Conservation (phyloP, 1,284 basidiomycete species). For the Butyriboletus appendiculatus region DNA sequence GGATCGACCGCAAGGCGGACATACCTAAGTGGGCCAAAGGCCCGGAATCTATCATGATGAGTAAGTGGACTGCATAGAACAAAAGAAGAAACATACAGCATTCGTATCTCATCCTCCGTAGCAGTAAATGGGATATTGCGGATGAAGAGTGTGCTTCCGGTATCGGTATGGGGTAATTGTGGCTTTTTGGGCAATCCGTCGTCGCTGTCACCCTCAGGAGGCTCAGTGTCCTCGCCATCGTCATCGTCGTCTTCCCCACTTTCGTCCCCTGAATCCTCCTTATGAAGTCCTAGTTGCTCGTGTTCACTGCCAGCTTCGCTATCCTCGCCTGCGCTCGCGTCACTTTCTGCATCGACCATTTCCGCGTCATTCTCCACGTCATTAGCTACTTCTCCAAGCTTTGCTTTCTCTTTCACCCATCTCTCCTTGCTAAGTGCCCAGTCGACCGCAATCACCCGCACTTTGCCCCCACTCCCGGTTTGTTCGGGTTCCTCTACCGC, state of each 20-base stretch:
- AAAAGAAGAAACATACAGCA: slow-evolving; percentile 54
- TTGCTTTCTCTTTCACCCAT: slow-evolving; percentile 81
- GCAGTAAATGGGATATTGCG: slow-evolving; percentile 94
- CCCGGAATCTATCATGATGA: slow-evolving; percentile 61
- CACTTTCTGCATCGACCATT: slow-evolving; percentile 38
- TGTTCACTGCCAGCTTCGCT: slow-evolving; percentile 30
- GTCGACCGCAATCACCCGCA: slow-evolving; percentile 88
- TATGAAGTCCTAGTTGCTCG: slow-evolving; percentile 46
- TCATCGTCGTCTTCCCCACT: slow-evolving; percentile 36
- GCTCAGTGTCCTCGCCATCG: slow-evolving; percentile 40
- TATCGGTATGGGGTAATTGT: slow-evolving; percentile 74
- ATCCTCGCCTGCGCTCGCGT: slow-evolving; percentile 31
- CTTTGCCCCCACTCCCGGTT: slow-evolving; percentile 37
- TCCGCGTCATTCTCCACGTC: slow-evolving; percentile 38
- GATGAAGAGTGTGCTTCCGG: slow-evolving; percentile 92
- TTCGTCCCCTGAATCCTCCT: slow-evolving; percentile 38
- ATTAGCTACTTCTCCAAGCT: slow-evolving; percentile 44
- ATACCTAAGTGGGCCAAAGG: slow-evolving; percentile 93
- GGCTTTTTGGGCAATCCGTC: slow-evolving; percentile 56
- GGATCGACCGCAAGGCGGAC: slow-evolving; percentile 90
- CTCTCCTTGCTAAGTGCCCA: slow-evolving; percentile 96
- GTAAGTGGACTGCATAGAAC: not conserved
- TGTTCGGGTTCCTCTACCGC: slow-evolving; percentile 42
- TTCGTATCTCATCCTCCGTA: slow-evolving; percentile 87
- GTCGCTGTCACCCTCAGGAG: slow-evolving; percentile 47